Percentiles rank a stretch among this genome's conserved stretches.
Conservation (phyloP, 2,329 filamentous ascomycete species). For the Beauveria varroae region DNA sequence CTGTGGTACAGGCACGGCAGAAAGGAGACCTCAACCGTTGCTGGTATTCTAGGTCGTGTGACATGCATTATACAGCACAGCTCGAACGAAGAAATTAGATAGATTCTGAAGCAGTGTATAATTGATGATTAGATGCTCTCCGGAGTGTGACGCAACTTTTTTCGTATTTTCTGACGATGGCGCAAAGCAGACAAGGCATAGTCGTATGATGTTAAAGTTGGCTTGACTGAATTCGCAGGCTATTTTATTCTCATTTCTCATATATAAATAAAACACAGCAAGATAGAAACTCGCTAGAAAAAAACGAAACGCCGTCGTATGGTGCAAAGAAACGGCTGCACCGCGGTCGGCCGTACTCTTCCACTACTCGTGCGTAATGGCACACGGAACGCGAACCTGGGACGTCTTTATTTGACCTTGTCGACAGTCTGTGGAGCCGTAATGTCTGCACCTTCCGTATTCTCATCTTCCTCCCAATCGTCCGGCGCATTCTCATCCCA, state of each 20-base stretch:
- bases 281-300: not conserved
- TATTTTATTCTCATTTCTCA: conserved; percentile 4
- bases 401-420: not conserved
- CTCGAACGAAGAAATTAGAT: too few species aligned
- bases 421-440: conserved; percentile 12
- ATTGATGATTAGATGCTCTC: too few species aligned
- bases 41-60: too few species aligned
- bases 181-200: not conserved
- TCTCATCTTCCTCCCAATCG: conserved; percentile 49
- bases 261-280: not conserved
- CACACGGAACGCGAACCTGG: too few species aligned
- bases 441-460: conserved; percentile 21
- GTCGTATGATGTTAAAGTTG: not conserved
- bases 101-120: too few species aligned
- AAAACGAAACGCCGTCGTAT: not conserved
- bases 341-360: not conserved
- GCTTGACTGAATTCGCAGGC: not conserved
- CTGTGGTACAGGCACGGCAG: too few species aligned
- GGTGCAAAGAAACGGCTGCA: not conserved
- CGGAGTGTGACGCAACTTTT: not conserved
- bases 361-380: not conserved
- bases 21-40: too few species aligned
- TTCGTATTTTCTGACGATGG: not conserved
- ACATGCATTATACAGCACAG: too few species aligned
- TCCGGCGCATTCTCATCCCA: conserved; percentile 80